Conservation (phyloP, 495 filamentous ascomycete genomes). For the Podospora appendiculata region DNA sequence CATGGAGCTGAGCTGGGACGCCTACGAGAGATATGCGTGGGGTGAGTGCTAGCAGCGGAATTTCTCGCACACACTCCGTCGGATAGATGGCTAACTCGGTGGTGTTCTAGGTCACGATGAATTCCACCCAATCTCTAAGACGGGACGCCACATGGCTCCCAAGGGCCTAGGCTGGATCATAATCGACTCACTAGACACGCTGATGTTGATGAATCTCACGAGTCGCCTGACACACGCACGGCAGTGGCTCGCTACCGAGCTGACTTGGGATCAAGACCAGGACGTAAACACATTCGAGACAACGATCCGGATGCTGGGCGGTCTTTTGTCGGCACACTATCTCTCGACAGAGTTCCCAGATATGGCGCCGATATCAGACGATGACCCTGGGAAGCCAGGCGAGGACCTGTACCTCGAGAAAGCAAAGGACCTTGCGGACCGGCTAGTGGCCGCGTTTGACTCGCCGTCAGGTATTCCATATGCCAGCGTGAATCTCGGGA, state of each 20-base stretch:
- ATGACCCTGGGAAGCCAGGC: constrained; percentile 56
- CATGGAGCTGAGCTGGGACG: constrained; percentile 84
- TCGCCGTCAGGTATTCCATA: constrained; percentile 79
- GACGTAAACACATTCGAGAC: constrained; percentile 98
- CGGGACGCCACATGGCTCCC: constrained; percentile 71
- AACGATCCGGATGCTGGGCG: constrained; percentile 95
- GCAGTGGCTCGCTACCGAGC: constrained; percentile 77
- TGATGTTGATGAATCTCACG: constrained; percentile 98
- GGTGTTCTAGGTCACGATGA: constrained; percentile 63
- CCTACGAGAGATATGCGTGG: constrained; percentile 91
- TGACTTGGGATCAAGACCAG: constrained; percentile 84
- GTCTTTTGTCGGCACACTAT: constrained; percentile 90
- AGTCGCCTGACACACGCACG: constrained; percentile 76
- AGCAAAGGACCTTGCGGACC: constrained; percentile 83
- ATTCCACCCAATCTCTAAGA: constrained; percentile 75
- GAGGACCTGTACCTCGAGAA: constrained; percentile 96
- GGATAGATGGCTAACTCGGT: background rate
- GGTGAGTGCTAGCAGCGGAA: constrained; percentile 46
- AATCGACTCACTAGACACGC: constrained; percentile 87
- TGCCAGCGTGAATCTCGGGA: constrained; percentile 81
- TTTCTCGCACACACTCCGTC: background rate
- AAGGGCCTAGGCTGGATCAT: constrained; percentile 95
- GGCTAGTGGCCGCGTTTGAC: constrained; percentile 81
- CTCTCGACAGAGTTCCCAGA: constrained; percentile 66
- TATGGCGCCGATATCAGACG: constrained; percentile 57